Conservation (phyloP, 2,329 filamentous ascomycete species). For the Fusarium falciforme region DNA sequence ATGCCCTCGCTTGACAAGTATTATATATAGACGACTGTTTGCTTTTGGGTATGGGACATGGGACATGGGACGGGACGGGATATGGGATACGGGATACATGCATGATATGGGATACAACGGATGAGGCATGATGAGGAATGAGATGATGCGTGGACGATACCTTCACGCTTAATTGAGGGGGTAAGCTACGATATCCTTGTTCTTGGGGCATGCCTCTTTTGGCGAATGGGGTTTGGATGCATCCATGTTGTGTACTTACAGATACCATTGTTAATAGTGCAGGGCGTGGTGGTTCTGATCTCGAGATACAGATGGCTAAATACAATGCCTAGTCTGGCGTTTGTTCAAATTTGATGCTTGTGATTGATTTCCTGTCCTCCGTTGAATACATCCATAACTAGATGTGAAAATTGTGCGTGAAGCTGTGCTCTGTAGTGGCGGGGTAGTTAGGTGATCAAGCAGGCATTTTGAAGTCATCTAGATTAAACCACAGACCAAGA, state of each 20-base stretch:
- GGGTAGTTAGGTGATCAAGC: neutral
- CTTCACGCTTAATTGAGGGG: conserved; percentile 27
- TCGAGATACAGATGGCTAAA: conserved; percentile 16
- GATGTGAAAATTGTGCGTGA: neutral
- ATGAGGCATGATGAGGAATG: conserved; percentile 18
- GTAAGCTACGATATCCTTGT: conserved; percentile 12
- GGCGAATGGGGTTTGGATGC: conserved; percentile 42
- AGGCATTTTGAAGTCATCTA: neutral
- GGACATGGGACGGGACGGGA: neutral
- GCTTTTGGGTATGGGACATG: conserved; percentile 8
- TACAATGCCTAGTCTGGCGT: conserved; percentile 11
- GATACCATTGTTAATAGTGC: conserved; percentile 36
- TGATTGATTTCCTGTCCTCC: neutral
- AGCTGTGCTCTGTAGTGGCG: neutral
- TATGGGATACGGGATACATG: neutral
- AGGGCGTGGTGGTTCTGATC: conserved; percentile 27
- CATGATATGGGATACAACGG: conserved; percentile 16
- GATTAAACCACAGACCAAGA: neutral
- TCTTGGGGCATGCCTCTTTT: conserved; percentile 15
- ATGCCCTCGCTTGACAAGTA: conserved; percentile 17
- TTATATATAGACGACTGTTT: conserved; percentile 28
- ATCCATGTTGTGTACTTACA: conserved; percentile 34
- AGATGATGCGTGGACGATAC: conserved; percentile 34
- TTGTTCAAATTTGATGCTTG: neutral
- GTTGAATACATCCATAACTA: neutral